Evolutionary conservation across 2,329 filamentous ascomycete genomes (phyloP).

Genomic region (Beauveria sp.): DNA sequence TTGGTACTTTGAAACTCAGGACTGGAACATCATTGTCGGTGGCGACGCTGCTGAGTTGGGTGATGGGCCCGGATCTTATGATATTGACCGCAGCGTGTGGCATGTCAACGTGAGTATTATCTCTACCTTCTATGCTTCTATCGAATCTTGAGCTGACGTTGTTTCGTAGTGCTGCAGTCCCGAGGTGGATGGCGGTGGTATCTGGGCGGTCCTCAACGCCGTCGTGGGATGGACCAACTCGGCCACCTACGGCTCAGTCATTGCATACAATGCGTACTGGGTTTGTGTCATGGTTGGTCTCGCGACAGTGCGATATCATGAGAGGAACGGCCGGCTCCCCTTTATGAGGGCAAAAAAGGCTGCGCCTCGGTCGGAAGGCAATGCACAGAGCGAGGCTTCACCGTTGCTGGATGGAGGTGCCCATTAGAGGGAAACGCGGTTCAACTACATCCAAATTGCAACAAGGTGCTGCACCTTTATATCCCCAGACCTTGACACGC

Average conservation of each 20-base stretch:
- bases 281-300: conserved; percentile 65
- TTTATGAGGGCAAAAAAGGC: conserved; percentile 28
- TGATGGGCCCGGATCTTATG: conserved; percentile 65
- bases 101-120: conserved; percentile 62
- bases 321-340: conserved; percentile 45
- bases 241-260: conserved; percentile 78
- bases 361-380: too few species aligned
- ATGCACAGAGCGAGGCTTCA: too few species aligned
- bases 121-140: not conserved
- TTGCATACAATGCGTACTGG: conserved; percentile 91
- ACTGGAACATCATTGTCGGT: conserved; percentile 59
- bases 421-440: too few species aligned
- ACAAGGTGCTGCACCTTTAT: too few species aligned
- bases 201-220: conserved; percentile 84
- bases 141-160: not conserved
- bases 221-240: conserved; percentile 84
- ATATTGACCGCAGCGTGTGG: conserved; percentile 73
- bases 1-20: conserved; percentile 66
- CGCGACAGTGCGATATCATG: conserved; percentile 56
- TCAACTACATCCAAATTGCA: too few species aligned
- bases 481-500: too few species aligned
- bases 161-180: conserved; percentile 64
- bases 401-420: too few species aligned
- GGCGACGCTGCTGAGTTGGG: conserved; percentile 45
- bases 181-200: conserved; percentile 61